Conservation (phyloP, 441 rosid genomes). For the Flueggea neowawraea region DNA sequence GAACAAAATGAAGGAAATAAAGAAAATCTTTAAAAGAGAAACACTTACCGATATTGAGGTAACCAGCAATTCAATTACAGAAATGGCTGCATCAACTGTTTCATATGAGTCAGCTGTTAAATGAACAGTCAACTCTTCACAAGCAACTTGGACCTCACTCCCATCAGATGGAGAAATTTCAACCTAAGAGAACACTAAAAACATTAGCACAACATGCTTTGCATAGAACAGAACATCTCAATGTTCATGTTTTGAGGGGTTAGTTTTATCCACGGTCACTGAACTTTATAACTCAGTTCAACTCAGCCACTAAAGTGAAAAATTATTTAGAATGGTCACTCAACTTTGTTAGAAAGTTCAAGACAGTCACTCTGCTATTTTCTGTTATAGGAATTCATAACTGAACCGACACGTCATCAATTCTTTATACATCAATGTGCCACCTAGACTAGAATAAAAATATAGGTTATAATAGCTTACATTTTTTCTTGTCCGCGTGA, state of each 20-base stretch:
- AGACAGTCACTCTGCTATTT: no score
- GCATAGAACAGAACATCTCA: not conserved
- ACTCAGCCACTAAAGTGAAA: no score
- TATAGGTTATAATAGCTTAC: no score
- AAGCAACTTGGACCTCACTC: slow-evolving; percentile 35
- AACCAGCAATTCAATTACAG: slow-evolving; percentile 72
- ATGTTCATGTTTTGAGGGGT: not conserved
- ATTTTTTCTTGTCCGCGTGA: no score
- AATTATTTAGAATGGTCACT: no score
- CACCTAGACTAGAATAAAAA: no score
- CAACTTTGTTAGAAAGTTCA: no score
- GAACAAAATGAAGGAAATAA: slow-evolving; percentile 5
- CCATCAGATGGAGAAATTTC: slow-evolving; percentile 66
- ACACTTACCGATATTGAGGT: slow-evolving; percentile 80
- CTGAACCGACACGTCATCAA: no score
- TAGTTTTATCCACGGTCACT: no score
- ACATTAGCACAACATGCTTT: not conserved
- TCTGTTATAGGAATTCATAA: no score
- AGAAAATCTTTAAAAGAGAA: slow-evolving; percentile 1
- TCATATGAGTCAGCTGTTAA: slow-evolving; percentile 81
- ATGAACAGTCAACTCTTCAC: slow-evolving; percentile 61
- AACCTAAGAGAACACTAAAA: slow-evolving; percentile 34
- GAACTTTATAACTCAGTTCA: no score
- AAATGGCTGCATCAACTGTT: slow-evolving; percentile 87
- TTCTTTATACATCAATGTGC: no score